Percentiles rank a stretch among this genome's conserved stretches.
phyloP scores from a whole-genome alignment of 805 yeast genomes.

The Sungouiozyma ichnusensis region DNA sequence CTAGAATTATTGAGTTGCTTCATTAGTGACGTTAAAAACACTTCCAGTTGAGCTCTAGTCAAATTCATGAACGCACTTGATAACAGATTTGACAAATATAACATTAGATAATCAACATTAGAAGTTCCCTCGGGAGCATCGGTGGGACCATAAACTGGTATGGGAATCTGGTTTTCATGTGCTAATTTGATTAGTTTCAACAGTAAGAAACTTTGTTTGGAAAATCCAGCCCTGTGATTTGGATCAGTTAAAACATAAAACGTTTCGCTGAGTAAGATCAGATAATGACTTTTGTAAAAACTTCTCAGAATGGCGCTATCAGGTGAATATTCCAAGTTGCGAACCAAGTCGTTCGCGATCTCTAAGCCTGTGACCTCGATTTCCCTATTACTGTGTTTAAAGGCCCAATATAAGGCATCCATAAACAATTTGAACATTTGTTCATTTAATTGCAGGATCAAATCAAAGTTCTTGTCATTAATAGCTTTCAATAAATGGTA shows the following conservation, averaged over 20 bases:
- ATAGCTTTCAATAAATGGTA: conserved; percentile 7
- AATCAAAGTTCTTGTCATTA: conserved; percentile 52
- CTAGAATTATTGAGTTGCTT: conserved; percentile 53
- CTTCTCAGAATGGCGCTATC: conserved; percentile 54
- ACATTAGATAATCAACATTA: conserved; percentile 63
- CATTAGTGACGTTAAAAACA: conserved; percentile 65
- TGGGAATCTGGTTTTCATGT: conserved; percentile 54
- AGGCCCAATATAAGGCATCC: conserved; percentile 92
- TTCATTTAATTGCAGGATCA: conserved; percentile 71
- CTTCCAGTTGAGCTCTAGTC: conserved; percentile 64
- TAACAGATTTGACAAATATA: conserved; percentile 65
- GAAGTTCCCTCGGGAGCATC: conserved; percentile 72
- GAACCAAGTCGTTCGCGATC: conserved; percentile 65
- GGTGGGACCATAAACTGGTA: conserved; percentile 61
- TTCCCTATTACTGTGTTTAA: conserved; percentile 88
- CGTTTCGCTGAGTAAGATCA: conserved; percentile 75
- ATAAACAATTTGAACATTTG: conserved; percentile 77
- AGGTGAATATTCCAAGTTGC: conserved; percentile 67
- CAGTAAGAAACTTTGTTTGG: conserved; percentile 68
- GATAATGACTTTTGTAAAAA: conserved; percentile 75
- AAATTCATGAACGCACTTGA: conserved; percentile 67
- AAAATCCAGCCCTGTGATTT: conserved; percentile 90
- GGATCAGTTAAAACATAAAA: conserved; percentile 86
- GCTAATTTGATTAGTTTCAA: conserved; percentile 70
- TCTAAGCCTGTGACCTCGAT: conserved; percentile 82